Conservation (phyloP, 768 basidiomycete genomes). For the Rhizopogon rudus region DNA sequence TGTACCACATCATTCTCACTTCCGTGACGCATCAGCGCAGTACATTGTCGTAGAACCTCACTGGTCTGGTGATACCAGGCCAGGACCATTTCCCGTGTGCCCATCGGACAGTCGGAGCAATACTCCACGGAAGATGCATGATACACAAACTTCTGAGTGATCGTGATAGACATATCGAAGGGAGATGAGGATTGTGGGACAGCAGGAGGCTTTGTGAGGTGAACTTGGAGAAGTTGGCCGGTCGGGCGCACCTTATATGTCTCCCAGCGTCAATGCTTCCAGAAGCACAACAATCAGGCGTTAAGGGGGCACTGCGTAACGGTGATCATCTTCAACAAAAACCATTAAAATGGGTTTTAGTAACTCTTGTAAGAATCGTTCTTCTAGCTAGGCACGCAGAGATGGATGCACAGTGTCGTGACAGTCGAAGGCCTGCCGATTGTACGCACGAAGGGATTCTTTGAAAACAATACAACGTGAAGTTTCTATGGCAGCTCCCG, state of each 20-base stretch:
- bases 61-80: conserved; percentile 1
- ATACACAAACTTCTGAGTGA: neutral
- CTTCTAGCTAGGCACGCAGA: neutral
- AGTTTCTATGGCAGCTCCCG: neutral
- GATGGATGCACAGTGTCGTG: neutral
- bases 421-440: neutral
- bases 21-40: neutral
- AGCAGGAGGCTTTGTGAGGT: neutral
- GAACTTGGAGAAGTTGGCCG: neutral
- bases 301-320: neutral
- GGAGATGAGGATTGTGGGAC: neutral
- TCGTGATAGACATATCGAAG: neutral
- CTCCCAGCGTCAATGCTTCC: neutral
- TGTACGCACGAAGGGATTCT: neutral
- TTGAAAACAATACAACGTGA: neutral
- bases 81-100: neutral
- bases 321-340: neutral
- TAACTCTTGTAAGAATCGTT: neutral
- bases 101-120: neutral
- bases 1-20: neutral
- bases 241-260: neutral
- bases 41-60: neutral
- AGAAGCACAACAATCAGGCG: neutral
- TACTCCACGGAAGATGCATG: neutral
- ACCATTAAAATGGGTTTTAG: neutral